phyloP scores from a whole-genome alignment of 2,329 filamentous ascomycete genomes.

The Scedosporium dehoogii region DNA sequence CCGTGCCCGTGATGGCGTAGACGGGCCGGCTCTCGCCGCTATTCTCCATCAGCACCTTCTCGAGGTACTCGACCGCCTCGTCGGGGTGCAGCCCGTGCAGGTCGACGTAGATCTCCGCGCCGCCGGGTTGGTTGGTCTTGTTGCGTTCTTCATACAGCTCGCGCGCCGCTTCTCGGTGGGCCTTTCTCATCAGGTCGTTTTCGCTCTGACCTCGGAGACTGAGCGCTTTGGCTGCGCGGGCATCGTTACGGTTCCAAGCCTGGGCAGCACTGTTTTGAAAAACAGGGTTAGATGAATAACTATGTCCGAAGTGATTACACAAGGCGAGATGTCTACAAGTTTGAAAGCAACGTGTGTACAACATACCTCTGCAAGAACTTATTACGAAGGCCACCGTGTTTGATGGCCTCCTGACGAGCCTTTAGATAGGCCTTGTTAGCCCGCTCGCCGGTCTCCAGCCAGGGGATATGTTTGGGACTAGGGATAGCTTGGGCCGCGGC shows the following conservation, averaged over 20 bases:
- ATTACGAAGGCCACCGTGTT: slow-evolving; percentile 90
- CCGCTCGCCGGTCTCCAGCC: slow-evolving; percentile 85
- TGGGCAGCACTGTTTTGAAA: slow-evolving; percentile 64
- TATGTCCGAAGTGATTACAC: neutral
- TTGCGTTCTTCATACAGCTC: slow-evolving; percentile 93
- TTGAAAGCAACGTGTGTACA: no score
- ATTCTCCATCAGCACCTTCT: slow-evolving; percentile 79
- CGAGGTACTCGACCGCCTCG: slow-evolving; percentile 90
- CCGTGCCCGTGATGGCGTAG: slow-evolving; percentile 94
- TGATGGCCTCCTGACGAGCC: slow-evolving; percentile 89
- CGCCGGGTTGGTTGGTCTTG: slow-evolving; percentile 45
- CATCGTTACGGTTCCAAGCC: slow-evolving; percentile 97
- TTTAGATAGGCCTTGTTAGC: slow-evolving; percentile 94
- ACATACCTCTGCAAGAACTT: slow-evolving; percentile 88
- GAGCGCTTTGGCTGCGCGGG: slow-evolving; percentile 87
- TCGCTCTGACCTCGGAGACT: slow-evolving; percentile 92
- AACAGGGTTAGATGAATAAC: slow-evolving; percentile 1
- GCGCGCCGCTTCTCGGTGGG: slow-evolving; percentile 84
- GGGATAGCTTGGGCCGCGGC: slow-evolving; percentile 74
- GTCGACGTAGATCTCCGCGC: slow-evolving; percentile 81
- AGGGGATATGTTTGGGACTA: slow-evolving; percentile 84
- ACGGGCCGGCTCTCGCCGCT: slow-evolving; percentile 62
- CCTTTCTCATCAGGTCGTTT: slow-evolving; percentile 94
- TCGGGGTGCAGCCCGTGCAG: slow-evolving; percentile 97
- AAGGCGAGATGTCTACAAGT: no score